phyloP scores from a whole-genome alignment of 2,329 filamentous ascomycete species.

The Xylaria sp. region DNA sequence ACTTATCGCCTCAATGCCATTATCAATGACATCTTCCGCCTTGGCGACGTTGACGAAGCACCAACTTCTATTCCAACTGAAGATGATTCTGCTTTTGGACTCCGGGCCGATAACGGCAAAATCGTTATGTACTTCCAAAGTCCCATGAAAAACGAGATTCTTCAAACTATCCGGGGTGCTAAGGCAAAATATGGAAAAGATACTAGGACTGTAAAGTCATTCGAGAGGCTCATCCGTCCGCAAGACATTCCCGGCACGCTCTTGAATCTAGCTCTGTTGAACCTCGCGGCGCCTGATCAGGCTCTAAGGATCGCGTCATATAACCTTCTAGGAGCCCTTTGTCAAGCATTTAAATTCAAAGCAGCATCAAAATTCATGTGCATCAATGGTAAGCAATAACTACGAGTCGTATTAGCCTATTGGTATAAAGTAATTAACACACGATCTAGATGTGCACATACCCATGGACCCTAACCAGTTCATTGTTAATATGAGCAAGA shows the following conservation, averaged over 20 bases:
- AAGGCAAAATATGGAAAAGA: slow-evolving; percentile 74
- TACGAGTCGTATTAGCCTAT: not conserved
- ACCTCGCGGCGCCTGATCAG: slow-evolving; percentile 70
- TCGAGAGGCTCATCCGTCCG: slow-evolving; percentile 72
- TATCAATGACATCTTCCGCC: slow-evolving; percentile 75
- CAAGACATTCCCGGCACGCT: slow-evolving; percentile 77
- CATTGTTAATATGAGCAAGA: slow-evolving; percentile 72
- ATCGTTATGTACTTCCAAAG: slow-evolving; percentile 79
- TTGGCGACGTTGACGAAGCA: slow-evolving; percentile 74
- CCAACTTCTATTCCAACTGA: slow-evolving; percentile 71
- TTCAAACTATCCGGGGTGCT: slow-evolving; percentile 70
- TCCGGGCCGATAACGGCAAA: slow-evolving; percentile 74
- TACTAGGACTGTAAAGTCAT: slow-evolving; percentile 66
- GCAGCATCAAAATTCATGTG: slow-evolving; percentile 70
- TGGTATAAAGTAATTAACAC: slow-evolving; percentile 30
- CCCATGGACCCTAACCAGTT: slow-evolving; percentile 71
- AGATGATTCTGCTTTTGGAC: slow-evolving; percentile 73
- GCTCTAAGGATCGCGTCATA: slow-evolving; percentile 71
- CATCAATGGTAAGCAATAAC: slow-evolving; percentile 62
- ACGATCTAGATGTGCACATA: slow-evolving; percentile 65
- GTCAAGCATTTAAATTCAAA: slow-evolving; percentile 73
- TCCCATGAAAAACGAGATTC: slow-evolving; percentile 69
- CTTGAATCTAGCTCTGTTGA: slow-evolving; percentile 73
- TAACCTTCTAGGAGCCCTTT: slow-evolving; percentile 73
- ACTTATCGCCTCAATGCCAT: slow-evolving; percentile 69